phyloP scores from a whole-genome alignment of 306 rosid species.

The Quercus wislizeni region DNA sequence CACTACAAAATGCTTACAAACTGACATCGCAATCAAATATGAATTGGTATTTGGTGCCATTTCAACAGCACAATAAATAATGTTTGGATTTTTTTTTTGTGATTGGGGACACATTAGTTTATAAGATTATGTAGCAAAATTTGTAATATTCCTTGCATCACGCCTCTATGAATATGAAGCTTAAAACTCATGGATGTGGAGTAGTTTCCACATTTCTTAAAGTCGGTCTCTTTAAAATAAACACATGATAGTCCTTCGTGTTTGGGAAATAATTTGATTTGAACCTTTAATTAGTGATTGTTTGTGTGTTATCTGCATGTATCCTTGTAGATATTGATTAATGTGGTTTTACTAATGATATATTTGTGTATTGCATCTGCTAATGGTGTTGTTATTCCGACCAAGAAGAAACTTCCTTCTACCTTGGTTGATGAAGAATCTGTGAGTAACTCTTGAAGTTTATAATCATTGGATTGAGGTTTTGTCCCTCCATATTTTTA shows the following conservation, averaged over 20 bases:
- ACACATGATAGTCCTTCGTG: not conserved
- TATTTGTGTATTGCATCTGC: slow-evolving; percentile 63
- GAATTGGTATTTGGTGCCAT: too few relatives aligned
- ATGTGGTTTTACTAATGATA: not conserved
- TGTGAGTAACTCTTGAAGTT: slow-evolving; percentile 38
- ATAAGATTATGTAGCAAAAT: too few relatives aligned
- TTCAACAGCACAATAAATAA: too few relatives aligned
- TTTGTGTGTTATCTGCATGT: not conserved
- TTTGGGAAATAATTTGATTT: too few relatives aligned
- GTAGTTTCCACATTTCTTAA: not conserved
- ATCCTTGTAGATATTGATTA: not conserved
- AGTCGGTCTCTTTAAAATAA: too few relatives aligned
- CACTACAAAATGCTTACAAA: too few relatives aligned
- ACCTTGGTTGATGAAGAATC: slow-evolving; percentile 92
- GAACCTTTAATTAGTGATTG: too few relatives aligned
- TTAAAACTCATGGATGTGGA: not conserved
- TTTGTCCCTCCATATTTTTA: not conserved
- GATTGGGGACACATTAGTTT: too few relatives aligned
- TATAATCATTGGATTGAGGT: not conserved
- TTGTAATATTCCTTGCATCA: too few relatives aligned
- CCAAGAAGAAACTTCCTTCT: slow-evolving; percentile 96
- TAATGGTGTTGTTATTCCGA: slow-evolving; percentile 92
- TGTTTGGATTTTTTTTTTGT: too few relatives aligned
- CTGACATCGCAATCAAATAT: too few relatives aligned
- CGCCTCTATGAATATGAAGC: not conserved